These are phyloP conservation scores for Pseudonectria buxi DNA, from an alignment of 2,329 filamentous ascomycete genomes.

Conservation along the genomic window DNA sequence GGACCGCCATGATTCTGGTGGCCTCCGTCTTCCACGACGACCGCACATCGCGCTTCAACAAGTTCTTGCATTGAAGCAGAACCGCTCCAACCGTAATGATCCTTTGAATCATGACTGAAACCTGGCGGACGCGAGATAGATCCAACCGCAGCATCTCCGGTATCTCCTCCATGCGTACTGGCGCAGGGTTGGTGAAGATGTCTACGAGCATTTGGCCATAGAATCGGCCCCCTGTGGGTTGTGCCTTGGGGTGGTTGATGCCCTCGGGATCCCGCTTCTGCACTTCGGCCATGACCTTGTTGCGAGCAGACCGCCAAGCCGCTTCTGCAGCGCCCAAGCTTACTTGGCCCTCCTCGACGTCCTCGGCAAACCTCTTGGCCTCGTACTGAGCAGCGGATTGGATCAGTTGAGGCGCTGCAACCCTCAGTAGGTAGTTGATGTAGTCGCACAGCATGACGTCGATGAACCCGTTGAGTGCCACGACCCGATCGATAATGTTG, in stretches of 20 bases:
- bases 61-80: constrained; percentile 72
- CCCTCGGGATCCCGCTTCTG: constrained; percentile 63
- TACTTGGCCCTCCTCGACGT: constrained; percentile 49
- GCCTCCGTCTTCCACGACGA: constrained; percentile 72
- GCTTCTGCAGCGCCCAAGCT: constrained; percentile 53
- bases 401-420: constrained; percentile 64
- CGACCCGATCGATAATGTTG: constrained; percentile 67
- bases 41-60: constrained; percentile 74
- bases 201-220: constrained; percentile 72
- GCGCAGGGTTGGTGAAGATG: constrained; percentile 61
- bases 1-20: constrained; percentile 60
- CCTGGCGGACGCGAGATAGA: constrained; percentile 47
- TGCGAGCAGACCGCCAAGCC: constrained; percentile 59
- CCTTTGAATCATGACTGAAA: constrained; percentile 37
- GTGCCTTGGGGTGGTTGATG: constrained; percentile 53
- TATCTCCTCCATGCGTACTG: constrained; percentile 46
- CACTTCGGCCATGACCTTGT: constrained; percentile 59
- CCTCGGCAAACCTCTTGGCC: constrained; percentile 61
- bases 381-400: constrained; percentile 68
- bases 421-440: constrained; percentile 71
- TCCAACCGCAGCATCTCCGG: constrained; percentile 73
- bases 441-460: constrained; percentile 75
- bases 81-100: constrained; percentile 70
- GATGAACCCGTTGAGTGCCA: constrained; percentile 68
- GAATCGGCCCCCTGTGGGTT: constrained; percentile 61